Base-by-base conservation (phyloP, 2,329 filamentous ascomycete species). In the Pyricularia pennisetigena region DNA sequence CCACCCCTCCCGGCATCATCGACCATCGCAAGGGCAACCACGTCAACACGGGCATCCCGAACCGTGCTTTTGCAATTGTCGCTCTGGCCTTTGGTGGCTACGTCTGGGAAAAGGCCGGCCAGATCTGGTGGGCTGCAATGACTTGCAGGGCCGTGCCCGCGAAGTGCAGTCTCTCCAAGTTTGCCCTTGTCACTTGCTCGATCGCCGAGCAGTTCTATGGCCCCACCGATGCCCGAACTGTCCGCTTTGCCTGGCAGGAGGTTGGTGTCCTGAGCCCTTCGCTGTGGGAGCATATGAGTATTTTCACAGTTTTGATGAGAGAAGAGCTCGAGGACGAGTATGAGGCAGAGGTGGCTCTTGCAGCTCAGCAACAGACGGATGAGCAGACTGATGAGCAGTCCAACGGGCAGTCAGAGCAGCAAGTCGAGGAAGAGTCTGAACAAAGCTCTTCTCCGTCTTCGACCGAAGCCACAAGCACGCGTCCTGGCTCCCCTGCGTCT, bases 41-140 rank as follows among this genome's bases (percentile, higher is more conserved):
- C 74, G 75, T 83, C 65, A 85, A 81, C 74, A 86, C 83, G 6
- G 85, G 85, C 6, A 86, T 87, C 63, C 85, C 84, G 2, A 87
- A 87, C 76, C 79, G 80, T 70, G 85, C 84, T 2, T 87, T 87
- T 71, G 85, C 85, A 71, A 79, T 84, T 10, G 79, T 76, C 12
- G 75, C 82, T 1, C 74, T 77, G 4, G 78, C 76, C 1, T 80
- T 86, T 70, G 84, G 83, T 16, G 84, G 85, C 5, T 83, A 80
- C 72, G 81, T 81, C 4, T 87, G 81, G 81, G 82, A 85, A 72
- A 83, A 82, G 75, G 82, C 82, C 9, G 83, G 83, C 14, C 79
- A 81, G 70, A 82, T 84, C 69, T 85, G 82, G 82, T 85, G 82
- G 82, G 79, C 80, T 72, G 76, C 82, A 0, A 78, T 85, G 78